Conservation (phyloP, 164 flowering plant genomes). For the Taxillus chinensis region DNA sequence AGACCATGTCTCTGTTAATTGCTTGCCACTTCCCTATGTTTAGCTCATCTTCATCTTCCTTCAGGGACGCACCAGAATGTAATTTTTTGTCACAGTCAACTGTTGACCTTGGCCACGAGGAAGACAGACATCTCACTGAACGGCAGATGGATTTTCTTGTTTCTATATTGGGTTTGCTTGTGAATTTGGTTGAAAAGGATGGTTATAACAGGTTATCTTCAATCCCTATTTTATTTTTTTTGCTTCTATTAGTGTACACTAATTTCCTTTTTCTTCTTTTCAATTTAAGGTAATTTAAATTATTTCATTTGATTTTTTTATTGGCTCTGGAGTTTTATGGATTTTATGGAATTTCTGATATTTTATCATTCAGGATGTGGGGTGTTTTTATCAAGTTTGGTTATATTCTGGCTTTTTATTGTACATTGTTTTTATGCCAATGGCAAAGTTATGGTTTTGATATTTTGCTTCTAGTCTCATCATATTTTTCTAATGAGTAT, state of each 20-base stretch:
- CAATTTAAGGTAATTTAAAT: too few species aligned
- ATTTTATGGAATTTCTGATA: too few species aligned
- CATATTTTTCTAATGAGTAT: too few species aligned
- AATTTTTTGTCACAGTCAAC: slow-evolving; percentile 15
- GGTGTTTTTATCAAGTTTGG: too few species aligned
- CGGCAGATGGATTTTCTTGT: slow-evolving; percentile 91
- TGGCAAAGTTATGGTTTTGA: too few species aligned
- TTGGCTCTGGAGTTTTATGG: too few species aligned
- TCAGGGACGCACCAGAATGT: slow-evolving; percentile 14
- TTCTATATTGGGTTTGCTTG: slow-evolving; percentile 90
- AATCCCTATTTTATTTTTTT: background rate
- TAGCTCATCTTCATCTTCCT: slow-evolving; percentile 23
- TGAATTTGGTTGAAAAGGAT: slow-evolving; percentile 96
- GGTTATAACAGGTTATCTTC: slow-evolving; percentile 58
- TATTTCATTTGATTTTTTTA: too few species aligned
- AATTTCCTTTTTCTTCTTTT: background rate
- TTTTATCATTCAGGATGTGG: too few species aligned
- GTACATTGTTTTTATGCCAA: too few species aligned
- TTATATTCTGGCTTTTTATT: too few species aligned
- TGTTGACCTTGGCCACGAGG: slow-evolving; percentile 20
- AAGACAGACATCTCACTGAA: slow-evolving; percentile 48
- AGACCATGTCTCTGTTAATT: slow-evolving; percentile 63
- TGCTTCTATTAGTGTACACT: background rate
- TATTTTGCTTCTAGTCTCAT: too few species aligned
- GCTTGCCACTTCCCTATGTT: slow-evolving; percentile 75